Percentiles rank a stretch among this genome's conserved stretches.
Evolutionary conservation across 257 asterid species (phyloP).

Genomic region (Nicotiana obtusifolia): DNA sequence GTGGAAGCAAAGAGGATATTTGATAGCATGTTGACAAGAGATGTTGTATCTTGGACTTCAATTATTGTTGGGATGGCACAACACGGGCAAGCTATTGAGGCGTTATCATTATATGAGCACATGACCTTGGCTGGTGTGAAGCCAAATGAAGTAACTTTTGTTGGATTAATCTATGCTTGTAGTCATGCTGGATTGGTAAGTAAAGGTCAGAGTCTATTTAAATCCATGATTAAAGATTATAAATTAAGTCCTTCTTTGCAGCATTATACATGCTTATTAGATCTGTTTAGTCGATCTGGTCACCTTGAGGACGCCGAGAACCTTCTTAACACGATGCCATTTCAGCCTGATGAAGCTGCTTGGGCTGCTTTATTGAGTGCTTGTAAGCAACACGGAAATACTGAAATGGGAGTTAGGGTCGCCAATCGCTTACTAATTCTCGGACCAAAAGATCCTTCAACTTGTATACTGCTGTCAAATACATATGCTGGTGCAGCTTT

Average conservation of each 20-base stretch:
- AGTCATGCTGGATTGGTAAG: slow-evolving; percentile 71
- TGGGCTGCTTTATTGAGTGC: slow-evolving; percentile 74
- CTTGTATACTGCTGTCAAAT: slow-evolving; percentile 57
- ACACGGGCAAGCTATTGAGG: slow-evolving; percentile 66
- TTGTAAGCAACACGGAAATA: slow-evolving; percentile 43
- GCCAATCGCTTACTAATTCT: slow-evolving; percentile 47
- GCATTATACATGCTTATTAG: slow-evolving; percentile 76
- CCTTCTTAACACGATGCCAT: slow-evolving; percentile 58
- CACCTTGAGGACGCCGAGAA: slow-evolving; percentile 53
- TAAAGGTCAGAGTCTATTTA: slow-evolving; percentile 51
- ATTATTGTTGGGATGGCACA: slow-evolving; percentile 83
- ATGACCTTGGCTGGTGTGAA: slow-evolving; percentile 49
- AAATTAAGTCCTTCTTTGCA: slow-evolving; percentile 57
- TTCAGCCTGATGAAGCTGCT: slow-evolving; percentile 65
- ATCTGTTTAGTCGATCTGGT: slow-evolving; percentile 71
- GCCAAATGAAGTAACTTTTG: slow-evolving; percentile 78
- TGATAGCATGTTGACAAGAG: slow-evolving; percentile 35
- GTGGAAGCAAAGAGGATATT: slow-evolving; percentile 49
- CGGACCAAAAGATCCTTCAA: slow-evolving; percentile 56
- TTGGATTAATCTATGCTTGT: slow-evolving; percentile 70
- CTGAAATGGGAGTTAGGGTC: slow-evolving; percentile 47
- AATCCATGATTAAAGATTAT: slow-evolving; percentile 57
- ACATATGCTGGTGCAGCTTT: slow-evolving; percentile 48
- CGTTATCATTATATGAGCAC: slow-evolving; percentile 44
- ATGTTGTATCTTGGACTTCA: slow-evolving; percentile 83